These are phyloP conservation scores for Paramecium octaurelia DNA, from an alignment of 73 alveolate species.

Conservation along the genomic window DNA sequence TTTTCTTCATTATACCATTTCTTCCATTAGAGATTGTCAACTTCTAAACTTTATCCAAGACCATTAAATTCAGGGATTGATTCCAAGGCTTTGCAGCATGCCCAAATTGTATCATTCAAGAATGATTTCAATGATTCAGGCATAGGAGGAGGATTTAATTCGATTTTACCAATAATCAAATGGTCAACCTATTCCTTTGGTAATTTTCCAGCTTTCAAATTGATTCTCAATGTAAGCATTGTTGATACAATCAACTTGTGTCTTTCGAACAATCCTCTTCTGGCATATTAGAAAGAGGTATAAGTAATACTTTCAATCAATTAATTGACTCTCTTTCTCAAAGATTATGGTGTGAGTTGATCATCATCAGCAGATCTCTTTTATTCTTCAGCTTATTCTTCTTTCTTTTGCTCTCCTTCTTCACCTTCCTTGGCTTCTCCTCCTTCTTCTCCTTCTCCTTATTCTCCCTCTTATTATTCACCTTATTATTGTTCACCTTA, in stretches of 20 bases:
- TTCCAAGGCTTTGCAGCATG: conserved; percentile 81
- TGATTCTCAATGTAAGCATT: conserved; percentile 95
- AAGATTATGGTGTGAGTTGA: conserved; percentile 77
- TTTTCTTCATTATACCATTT: conserved; percentile 99
- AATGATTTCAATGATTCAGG: conserved; percentile 84
- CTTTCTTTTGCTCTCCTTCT: conserved; percentile 70
- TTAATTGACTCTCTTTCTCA: conserved; percentile 75
- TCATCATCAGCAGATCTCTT: conserved; percentile 86
- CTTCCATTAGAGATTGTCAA: conserved; percentile 99
- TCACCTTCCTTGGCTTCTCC: conserved; percentile 55
- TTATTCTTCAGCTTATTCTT: conserved; percentile 85
- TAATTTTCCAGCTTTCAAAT: conserved; percentile 86
- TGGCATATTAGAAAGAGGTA: conserved; percentile 74
- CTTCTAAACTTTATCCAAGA: conserved; percentile 76
- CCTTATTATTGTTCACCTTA: conserved; percentile 67
- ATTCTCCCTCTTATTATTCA: conserved; percentile 58
- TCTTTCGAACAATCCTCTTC: conserved; percentile 99
- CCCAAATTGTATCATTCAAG: conserved; percentile 82
- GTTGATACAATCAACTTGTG: conserved; percentile 98
- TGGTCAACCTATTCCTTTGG: conserved; percentile 80
- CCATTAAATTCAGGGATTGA: conserved; percentile 64
- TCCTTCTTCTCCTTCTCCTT: conserved; percentile 52
- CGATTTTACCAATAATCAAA: conserved; percentile 79
- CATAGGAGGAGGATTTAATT: conserved; percentile 74
- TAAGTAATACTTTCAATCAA: conserved; percentile 66